Conservation (phyloP, 2,329 filamentous ascomycete genomes). For the Colletotrichum tanaceti region DNA sequence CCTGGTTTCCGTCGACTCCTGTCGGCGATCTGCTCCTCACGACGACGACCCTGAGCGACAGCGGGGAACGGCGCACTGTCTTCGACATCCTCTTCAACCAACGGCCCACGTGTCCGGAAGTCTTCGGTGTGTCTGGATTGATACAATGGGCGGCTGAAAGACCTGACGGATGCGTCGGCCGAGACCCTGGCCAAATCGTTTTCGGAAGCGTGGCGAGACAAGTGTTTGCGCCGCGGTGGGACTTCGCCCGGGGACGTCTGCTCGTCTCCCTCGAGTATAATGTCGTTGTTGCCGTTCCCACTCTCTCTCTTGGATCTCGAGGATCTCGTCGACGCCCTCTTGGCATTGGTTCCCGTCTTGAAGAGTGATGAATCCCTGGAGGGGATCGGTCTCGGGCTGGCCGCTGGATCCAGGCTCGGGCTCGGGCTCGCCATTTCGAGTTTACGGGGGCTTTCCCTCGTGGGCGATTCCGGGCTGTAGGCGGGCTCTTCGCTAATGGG, state of each 20-base stretch:
- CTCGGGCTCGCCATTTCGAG: conserved; percentile 44
- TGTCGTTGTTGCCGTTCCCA: conserved; percentile 52
- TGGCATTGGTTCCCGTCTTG: conserved; percentile 64
- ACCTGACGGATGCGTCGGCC: conserved; percentile 43
- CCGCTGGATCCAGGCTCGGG: conserved; percentile 47
- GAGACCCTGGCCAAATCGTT: conserved; percentile 38
- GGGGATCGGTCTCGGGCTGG: conserved; percentile 69
- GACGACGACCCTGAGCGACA: conserved; percentile 69
- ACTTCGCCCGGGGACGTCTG: conserved; percentile 31
- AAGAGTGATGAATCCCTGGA: conserved; percentile 75
- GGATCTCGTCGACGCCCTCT: conserved; percentile 63
- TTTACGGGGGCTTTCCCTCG: conserved; percentile 37
- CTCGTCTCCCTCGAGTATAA: conserved; percentile 59
- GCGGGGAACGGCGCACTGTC: conserved; percentile 78
- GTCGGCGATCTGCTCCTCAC: conserved; percentile 63
- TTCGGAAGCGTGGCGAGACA: conserved; percentile 42
- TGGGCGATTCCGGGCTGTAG: conserved; percentile 45
- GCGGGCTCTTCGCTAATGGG: conserved; percentile 67
- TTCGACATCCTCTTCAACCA: conserved; percentile 55
- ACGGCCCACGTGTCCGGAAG: conserved; percentile 25
- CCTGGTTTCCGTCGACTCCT: conserved; percentile 59
- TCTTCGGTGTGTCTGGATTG: conserved; percentile 40
- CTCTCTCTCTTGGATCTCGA: conserved; percentile 63
- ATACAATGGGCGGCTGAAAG: conserved; percentile 35
- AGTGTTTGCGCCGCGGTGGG: conserved; percentile 44